Conservation (phyloP, 768 basidiomycete species). For the Serpula lacrymans region DNA sequence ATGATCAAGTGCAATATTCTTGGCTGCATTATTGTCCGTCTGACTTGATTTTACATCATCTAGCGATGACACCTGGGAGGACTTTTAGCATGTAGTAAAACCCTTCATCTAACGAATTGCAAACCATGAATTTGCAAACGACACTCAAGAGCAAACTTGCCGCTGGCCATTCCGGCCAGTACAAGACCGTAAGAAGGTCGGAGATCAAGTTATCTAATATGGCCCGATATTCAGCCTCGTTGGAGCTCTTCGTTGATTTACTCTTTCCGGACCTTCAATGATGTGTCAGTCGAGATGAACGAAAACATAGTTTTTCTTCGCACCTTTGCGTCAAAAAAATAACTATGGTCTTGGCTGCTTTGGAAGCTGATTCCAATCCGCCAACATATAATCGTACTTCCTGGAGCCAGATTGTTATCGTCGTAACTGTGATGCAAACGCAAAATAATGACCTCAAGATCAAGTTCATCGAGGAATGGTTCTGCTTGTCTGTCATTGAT, state of each 20-base stretch:
- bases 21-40: constrained; percentile 79
- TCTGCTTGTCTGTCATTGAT: constrained; percentile 48
- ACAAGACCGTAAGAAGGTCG: constrained; percentile 83
- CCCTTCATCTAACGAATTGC: constrained; percentile 19
- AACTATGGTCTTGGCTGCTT: constrained; percentile 82
- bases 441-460: constrained; percentile 47
- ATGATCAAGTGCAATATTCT: constrained; percentile 89
- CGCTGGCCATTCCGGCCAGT: constrained; percentile 98
- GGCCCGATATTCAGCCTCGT: constrained; percentile 89
- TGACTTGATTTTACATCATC: constrained; percentile 75
- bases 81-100: neutral
- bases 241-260: constrained; percentile 85
- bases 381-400: constrained; percentile 69
- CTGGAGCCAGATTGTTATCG: constrained; percentile 27
- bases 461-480: constrained; percentile 63
- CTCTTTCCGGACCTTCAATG: constrained; percentile 72
- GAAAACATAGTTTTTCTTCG: constrained; percentile 42
- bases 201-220: constrained; percentile 91
- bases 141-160: constrained; percentile 79
- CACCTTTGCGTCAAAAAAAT: constrained; percentile 70
- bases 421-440: neutral
- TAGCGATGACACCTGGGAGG: constrained; percentile 66
- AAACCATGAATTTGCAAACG: constrained; percentile 86
- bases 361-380: constrained; percentile 78
- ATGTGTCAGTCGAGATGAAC: neutral